A percentile compares a stretch with the other conserved stretches of the same genome.
Conservation (phyloP, 129 eudicot species). For the Saussurea involucrata region DNA sequence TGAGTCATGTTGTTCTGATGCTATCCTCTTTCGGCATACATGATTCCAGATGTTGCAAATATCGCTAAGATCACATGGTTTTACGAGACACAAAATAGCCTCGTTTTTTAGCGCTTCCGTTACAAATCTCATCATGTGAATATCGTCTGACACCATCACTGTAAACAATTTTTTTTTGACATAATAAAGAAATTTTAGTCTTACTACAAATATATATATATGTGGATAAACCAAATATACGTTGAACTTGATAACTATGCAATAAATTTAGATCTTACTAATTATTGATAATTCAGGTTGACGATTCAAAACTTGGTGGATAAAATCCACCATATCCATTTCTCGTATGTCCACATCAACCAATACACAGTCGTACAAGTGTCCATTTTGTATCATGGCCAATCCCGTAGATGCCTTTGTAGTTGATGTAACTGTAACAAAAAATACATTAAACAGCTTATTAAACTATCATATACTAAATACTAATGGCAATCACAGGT, state of each 20-base stretch:
- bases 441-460: neutral
- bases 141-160: slow-evolving; percentile 16
- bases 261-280: neutral
- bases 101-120: neutral
- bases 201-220: neutral
- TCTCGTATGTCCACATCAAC: slow-evolving; percentile 17
- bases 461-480: neutral
- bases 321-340: slow-evolving; percentile 4
- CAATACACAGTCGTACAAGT: slow-evolving; percentile 10
- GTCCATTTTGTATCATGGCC: slow-evolving; percentile 4
- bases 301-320: slow-evolving; percentile 4
- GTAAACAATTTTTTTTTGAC: too few species aligned
- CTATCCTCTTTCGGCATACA: slow-evolving; percentile 9
- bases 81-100: neutral
- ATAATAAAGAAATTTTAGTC: neutral
- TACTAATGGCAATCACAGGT: too few species aligned
- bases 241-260: neutral
- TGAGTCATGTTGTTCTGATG: neutral
- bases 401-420: slow-evolving; percentile 6
- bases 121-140: neutral
- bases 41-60: slow-evolving; percentile 21
- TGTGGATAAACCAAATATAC: neutral
- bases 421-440: slow-evolving; percentile 7
- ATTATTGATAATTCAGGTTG: slow-evolving; percentile 7
- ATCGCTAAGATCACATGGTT: slow-evolving; percentile 18